Evolutionary conservation across 2,329 filamentous ascomycete genomes (phyloP).

Genomic region (Colletotrichum sansevieriae): DNA sequence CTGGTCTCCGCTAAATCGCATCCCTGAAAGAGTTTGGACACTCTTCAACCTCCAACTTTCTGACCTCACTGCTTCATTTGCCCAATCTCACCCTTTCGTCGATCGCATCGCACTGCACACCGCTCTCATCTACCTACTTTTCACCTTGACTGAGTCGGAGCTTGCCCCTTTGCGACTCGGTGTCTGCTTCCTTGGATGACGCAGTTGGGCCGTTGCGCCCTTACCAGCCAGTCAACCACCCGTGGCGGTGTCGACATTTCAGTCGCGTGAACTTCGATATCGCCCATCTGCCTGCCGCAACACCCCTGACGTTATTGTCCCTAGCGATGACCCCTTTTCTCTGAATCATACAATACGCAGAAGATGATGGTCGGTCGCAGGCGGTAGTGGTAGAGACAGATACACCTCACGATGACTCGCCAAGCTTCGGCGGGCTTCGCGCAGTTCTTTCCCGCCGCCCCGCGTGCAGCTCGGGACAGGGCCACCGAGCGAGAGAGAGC

Average conservation of each 20-base stretch:
- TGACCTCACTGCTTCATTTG: constrained; percentile 40
- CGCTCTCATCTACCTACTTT: constrained; percentile 15
- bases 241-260: constrained; percentile 40
- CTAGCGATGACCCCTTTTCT: constrained; percentile 27
- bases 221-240: constrained; percentile 27
- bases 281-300: constrained; percentile 43
- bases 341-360: constrained; percentile 49
- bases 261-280: constrained; percentile 57
- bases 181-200: constrained; percentile 34
- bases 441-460: constrained; percentile 87
- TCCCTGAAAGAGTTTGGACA: constrained; percentile 43
- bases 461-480: constrained; percentile 72
- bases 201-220: constrained; percentile 28
- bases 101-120: constrained; percentile 39
- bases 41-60: constrained; percentile 43
- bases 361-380: constrained; percentile 70
- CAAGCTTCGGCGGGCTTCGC: constrained; percentile 82
- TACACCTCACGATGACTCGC: constrained; percentile 79
- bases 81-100: constrained; percentile 19
- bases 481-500: constrained; percentile 73
- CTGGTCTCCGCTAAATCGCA: constrained; percentile 42
- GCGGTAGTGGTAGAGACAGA: constrained; percentile 65
- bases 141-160: constrained; percentile 29
- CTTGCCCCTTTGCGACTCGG: constrained; percentile 25
- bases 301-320: constrained; percentile 21